Evolutionary conservation across 805 yeast species (phyloP), one percentile per base, ranked within the genome.

Genomic region (Blastobotrys parvus): DNA sequence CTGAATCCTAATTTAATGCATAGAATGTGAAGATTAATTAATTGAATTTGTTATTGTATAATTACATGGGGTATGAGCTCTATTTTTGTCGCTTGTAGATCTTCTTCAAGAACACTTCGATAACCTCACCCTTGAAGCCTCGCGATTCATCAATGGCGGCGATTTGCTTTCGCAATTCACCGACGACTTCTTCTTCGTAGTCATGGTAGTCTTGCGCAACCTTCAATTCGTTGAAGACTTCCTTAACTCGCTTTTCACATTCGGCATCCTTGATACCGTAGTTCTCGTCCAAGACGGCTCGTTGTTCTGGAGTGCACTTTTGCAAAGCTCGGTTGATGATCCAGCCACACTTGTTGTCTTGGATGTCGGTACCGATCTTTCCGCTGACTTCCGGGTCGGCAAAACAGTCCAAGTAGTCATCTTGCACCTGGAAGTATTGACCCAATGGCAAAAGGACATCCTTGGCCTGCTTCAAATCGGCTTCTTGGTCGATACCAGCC

Each of bases 321-420:
- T 81, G 74, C 56, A 92, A 75, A 5, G 98, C 98, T 55, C 86
- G 84, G 72, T 92, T 92, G 57, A 92, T 76, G 44, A 92, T 80
- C 99, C 99, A 92, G 35, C 96, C 84, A 67, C 99, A 92, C 68
- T 92, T 92, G 77, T 92, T 92, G 68, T 92, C 99, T 69, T 84
- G 84, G 60, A 92, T 92, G 64, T 92, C 99, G 47, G 98, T 92
- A 54, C 99, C 99, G 55, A 92, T 87, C 73, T 92, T 92, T 50
- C 99, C 99, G 60, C 89, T 92, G 59, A 90, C 87, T 61, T 85
- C 94, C 35, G 98, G 96, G 56, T 90, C 87, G 52, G 98, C 99
- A 60, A 86, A 92, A 65, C 96, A 86, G 67, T 92, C 99, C 53
- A 92, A 76, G 70, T 74, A 92, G 65, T 92, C 99, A 62, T 92